Conservation (phyloP, 2,329 filamentous ascomycete species). For the Blastomyces silverae region DNA sequence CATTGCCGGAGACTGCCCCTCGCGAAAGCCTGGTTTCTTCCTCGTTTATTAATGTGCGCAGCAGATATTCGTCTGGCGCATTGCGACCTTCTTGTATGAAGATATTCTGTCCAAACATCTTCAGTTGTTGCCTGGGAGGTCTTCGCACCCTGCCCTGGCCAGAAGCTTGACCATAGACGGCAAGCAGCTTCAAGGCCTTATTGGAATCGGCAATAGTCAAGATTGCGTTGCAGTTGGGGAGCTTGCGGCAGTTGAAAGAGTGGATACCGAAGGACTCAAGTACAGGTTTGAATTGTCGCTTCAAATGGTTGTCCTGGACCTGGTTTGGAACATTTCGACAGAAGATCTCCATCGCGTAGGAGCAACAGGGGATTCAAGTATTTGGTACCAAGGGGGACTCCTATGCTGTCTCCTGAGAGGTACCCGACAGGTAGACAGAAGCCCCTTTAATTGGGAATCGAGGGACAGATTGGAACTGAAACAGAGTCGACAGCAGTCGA, state of each 20-base stretch:
- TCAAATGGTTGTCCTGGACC: conserved; percentile 22
- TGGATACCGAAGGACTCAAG: conserved; percentile 22
- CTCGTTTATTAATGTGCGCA: conserved; percentile 22
- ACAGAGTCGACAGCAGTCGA: background rate
- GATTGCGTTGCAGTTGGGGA: conserved; percentile 22
- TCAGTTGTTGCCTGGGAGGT: conserved; percentile 17
- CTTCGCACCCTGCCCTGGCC: conserved; percentile 14
- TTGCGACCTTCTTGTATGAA: conserved; percentile 21
- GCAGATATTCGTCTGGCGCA: conserved; percentile 20
- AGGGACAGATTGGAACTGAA: background rate
- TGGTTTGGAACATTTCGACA: conserved; percentile 26
- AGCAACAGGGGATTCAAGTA: no score
- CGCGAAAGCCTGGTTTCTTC: conserved; percentile 18
- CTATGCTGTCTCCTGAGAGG: background rate
- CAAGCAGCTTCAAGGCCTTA: conserved; percentile 22
- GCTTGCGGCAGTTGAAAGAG: conserved; percentile 24
- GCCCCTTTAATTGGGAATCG: background rate
- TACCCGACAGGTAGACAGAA: background rate
- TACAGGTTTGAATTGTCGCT: conserved; percentile 23
- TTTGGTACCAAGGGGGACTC: background rate
- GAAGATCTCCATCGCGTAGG: conserved; percentile 26
- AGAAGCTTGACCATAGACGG: conserved; percentile 18
- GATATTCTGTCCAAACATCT: conserved; percentile 21
- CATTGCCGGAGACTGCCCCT: conserved; percentile 6
- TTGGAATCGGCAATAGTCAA: conserved; percentile 23